Evolutionary conservation across 768 basidiomycete species (phyloP), one percentile per base, ranked within the genome.

Genomic region (Ramaria sp.): DNA sequence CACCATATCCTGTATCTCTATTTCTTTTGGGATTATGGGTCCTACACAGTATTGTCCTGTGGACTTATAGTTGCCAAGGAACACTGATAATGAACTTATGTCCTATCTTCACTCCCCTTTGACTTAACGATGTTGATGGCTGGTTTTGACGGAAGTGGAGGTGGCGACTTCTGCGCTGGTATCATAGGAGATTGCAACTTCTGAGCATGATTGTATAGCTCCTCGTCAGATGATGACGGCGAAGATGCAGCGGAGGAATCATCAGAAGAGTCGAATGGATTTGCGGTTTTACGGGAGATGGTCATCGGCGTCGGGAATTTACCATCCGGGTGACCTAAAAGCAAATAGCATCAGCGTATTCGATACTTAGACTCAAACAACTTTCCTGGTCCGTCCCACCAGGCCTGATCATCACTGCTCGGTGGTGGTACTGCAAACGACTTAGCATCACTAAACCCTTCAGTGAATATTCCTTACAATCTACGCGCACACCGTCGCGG

Each of bases 181-280:
- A 66, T 73, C 60, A 88, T 78, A 7, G 87, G 85, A 48, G 79
- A 72, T 59, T 82, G 88, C 49, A 88, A 64, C n/a, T 79, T 71
- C 38, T 83, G 70, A 5, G 86, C 87, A 61, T 86, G 77, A 32
- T 75, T 77, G 68, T 88, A 92, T 18, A 92, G 70, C 61, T 90
- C 88, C 63, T 92, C 89, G 59, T 92, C 89, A 1, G 86, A 88
- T 7, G 86, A 85, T 7, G 89, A 85, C 6, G 85, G 84, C 3
- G 83, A 88, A 2, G 83, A 52, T 12, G 57, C 85, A 32, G 81
- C 60, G 5, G 83, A 75, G 0, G 85, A 86, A 41, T 79, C 78
- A 47, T 66, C 66, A 2, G 79, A 75, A 22, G 83, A 84, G 60
- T 87, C 84, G 61, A 90, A 91, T 0, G 90, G 89, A 63, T 91